Evolutionary conservation across 495 filamentous ascomycete genomes (phyloP), one percentile per base, ranked within the genome.

Genomic region (Symbiotaphrina buchneri): DNA sequence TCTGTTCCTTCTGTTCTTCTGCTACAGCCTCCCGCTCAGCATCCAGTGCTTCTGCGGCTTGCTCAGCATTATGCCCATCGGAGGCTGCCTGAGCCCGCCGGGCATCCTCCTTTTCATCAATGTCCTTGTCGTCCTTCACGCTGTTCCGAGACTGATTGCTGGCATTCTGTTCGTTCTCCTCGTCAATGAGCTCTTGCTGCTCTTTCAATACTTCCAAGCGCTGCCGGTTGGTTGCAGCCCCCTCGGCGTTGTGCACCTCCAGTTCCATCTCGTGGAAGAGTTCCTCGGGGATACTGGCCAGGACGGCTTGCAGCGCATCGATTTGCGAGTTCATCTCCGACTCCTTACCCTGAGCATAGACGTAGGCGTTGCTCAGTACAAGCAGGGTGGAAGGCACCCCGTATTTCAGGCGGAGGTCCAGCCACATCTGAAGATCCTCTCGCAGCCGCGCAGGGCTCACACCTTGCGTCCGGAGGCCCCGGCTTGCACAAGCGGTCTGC

Each of bases 261-360:
- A 99, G 74, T 52, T 99, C 87, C 38, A 95, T 94, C 56, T 99
- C 87, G 58, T 99, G 87, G 74, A 87, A 95, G 23, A 99, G 68
- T 50, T 99, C 87, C 54, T 99, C 87, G 3, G 87, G 87, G 37
- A 99, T 95, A 29, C 74, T 81, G 18, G 77, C 82, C 19, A 99
- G 62, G 10, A 99, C 87, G 13, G 79, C 73, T 29, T 82, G 80
- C 19, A 99, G 67, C 1, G 90, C 78, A 36, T 95, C 85, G 40
- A 95, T 90, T 54, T 95, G 87, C 18, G 68, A 76, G 14, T 74
- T 68, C 46, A 93, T 73, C 43, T 90, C 79, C 20, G 68, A 61
- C 27, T 87, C 78, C 57, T 93, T 90, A 43, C 87, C 78, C 47
- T 79, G 72, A 4, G 71, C 65, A 51, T 95, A 99, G 64, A 91